Conservation (phyloP, 805 yeast species). For the Zygosaccharomyces siamensis region DNA sequence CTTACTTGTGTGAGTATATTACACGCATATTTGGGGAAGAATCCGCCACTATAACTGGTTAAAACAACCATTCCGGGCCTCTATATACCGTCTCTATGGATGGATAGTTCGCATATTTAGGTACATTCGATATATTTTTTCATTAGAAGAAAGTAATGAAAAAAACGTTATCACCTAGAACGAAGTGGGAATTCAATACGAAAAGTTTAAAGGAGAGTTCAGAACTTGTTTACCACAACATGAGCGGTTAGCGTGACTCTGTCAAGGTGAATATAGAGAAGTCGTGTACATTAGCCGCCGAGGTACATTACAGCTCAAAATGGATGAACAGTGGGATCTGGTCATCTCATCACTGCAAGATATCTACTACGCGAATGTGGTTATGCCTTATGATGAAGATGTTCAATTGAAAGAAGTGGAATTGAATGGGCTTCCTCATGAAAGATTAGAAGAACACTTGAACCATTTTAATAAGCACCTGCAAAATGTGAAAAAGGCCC, state of each 20-base stretch:
- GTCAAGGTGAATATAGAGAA: not conserved
- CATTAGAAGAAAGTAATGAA: not conserved
- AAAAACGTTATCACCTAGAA: not conserved
- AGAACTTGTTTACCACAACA: not conserved
- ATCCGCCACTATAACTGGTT: slow-evolving; percentile 2
- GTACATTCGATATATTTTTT: not conserved
- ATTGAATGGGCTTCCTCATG: slow-evolving; percentile 34
- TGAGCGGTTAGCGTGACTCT: slow-evolving; percentile 3
- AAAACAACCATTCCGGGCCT: not conserved
- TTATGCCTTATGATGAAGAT: slow-evolving; percentile 44
- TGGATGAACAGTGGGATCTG: slow-evolving; percentile 66
- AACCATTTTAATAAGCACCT: slow-evolving; percentile 47
- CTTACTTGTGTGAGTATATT: slow-evolving; percentile 47
- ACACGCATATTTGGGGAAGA: slow-evolving; percentile 13
- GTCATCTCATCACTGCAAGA: slow-evolving; percentile 65
- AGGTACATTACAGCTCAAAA: slow-evolving; percentile 12
- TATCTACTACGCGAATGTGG: slow-evolving; percentile 57
- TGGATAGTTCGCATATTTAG: not conserved
- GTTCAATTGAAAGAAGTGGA: slow-evolving; percentile 28
- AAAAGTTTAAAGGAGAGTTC: not conserved
- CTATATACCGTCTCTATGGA: not conserved
- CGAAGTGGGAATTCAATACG: not conserved
- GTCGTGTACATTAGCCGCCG: not conserved
- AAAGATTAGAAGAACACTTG: slow-evolving; percentile 39
- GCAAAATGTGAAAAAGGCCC: slow-evolving; percentile 52